Base-by-base conservation (phyloP, 2,329 filamentous ascomycete genomes). In the Exophiala oligosperma region DNA sequence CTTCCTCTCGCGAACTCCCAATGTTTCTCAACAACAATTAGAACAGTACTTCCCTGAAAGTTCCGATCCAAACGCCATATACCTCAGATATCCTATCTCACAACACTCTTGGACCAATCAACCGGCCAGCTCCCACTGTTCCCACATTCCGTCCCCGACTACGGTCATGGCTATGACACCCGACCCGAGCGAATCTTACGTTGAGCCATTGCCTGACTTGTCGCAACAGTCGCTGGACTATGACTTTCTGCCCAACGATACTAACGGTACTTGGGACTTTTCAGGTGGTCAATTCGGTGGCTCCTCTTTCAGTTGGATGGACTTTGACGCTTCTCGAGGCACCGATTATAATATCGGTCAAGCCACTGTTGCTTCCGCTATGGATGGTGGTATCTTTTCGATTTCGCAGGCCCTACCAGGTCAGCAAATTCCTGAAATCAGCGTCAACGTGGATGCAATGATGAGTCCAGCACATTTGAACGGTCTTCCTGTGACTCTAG, bases 61-160 rank as follows among this genome's bases (percentile, higher is more conserved):
- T 5, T 29, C 52, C 12, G 56, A 63, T 24, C 61, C 61, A 1
- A 60, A 59, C 49, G 61, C 61, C 44, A 61, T 63, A 11, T 63
- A 63, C 41, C 52, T 65, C 40, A 57, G 58, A 44, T 65, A 65
- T 52, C 63, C 63, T 21, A 63, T 65, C n/a, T 56, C 61, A 41
- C 62, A 64, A 37, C 57, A 64, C 46, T 60, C 62, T 14, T 62
- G 59, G 59, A 63, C 58, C 1, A 63, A 61, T 28, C 58, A 60
- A 38, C 61, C 61, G 6, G 24, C 56, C 11, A 61, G 49, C 24
- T 53, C 61, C 21, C 61, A 63, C 32, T 63, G 61, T 41, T 63
- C 61, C 17, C 58, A 55, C 40, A 40, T 49, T 17, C 49, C 54
- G 4, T 63, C 61, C 21, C 61, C 61, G 3, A 12, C 61, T 3